Percentiles rank a stretch among this genome's conserved stretches.
Conservation (phyloP, 2,329 filamentous ascomycete species). For the Fusarium haematococcum region DNA sequence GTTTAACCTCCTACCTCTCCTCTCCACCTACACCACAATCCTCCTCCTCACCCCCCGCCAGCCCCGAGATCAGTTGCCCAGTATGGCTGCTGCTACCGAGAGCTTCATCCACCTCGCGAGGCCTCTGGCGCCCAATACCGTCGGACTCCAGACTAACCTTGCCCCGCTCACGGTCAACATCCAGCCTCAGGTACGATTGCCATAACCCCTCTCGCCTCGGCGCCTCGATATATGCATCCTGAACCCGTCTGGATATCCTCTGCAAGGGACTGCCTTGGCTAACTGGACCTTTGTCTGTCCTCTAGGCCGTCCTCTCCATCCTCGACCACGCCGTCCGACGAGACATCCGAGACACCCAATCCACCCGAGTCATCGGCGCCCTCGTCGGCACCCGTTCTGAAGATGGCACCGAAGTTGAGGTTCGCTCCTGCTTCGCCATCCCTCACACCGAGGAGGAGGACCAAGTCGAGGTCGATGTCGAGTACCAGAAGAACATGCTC, state of each 20-base stretch:
- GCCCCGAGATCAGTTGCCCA: constrained; percentile 57
- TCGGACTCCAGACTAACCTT: constrained; percentile 85
- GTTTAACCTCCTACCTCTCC: constrained; percentile 36
- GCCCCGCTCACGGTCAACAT: constrained; percentile 94
- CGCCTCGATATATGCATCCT: constrained; percentile 6
- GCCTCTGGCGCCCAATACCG: constrained; percentile 84
- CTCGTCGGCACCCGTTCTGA: constrained; percentile 93
- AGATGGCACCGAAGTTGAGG: constrained; percentile 96
- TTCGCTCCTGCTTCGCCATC: constrained; percentile 96
- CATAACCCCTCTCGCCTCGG: constrained; percentile 27
- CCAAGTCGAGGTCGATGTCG: constrained; percentile 99
- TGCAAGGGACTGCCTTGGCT: constrained; percentile 3
- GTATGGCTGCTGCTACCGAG: constrained; percentile 83
- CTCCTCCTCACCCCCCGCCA: not conserved
- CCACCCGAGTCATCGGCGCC: constrained; percentile 96
- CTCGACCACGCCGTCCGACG: constrained; percentile 94
- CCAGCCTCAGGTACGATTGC: constrained; percentile 84
- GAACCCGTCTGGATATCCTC: not conserved
- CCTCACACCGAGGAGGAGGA: constrained; percentile 98
- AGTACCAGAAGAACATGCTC: constrained; percentile 99
- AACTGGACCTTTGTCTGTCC: not conserved
- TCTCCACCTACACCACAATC: constrained; percentile 25
- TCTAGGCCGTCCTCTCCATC: constrained; percentile 77
- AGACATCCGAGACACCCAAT: constrained; percentile 79
- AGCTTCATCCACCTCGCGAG: constrained; percentile 95